Evolutionary conservation across 768 basidiomycete genomes (phyloP).

Genomic region (Boletus bicolor): DNA sequence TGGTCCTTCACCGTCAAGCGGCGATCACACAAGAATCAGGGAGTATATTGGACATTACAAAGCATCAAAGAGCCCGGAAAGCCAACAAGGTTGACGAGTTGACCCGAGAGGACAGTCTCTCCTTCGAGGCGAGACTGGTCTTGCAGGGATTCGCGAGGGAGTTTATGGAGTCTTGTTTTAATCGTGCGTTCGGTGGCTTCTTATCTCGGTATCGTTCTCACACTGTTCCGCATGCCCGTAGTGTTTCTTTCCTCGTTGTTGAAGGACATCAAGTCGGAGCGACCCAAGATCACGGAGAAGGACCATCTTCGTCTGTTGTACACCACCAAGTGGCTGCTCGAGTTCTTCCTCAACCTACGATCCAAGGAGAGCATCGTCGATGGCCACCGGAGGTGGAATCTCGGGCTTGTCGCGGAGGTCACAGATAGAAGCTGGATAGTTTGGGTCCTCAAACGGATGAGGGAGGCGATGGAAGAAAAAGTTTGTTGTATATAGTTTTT

Average conservation of each 20-base stretch:
- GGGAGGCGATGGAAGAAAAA: slow-evolving; percentile 87
- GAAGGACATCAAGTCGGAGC: slow-evolving; percentile 91
- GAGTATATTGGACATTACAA: slow-evolving; percentile 66
- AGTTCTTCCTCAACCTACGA: slow-evolving; percentile 71
- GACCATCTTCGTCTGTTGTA: slow-evolving; percentile 88
- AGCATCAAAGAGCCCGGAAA: slow-evolving; percentile 59
- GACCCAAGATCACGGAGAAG: slow-evolving; percentile 90
- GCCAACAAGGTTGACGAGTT: slow-evolving; percentile 64
- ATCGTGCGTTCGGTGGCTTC: slow-evolving; percentile 54
- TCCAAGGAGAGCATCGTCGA: slow-evolving; percentile 34
- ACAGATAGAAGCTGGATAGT: slow-evolving; percentile 84
- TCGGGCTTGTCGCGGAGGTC: slow-evolving; percentile 79
- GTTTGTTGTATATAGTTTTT: slow-evolving; percentile 39
- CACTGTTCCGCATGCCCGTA: slow-evolving; percentile 31
- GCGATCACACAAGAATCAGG: slow-evolving; percentile 70
- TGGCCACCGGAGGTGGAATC: slow-evolving; percentile 47
- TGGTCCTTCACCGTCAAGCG: slow-evolving; percentile 83
- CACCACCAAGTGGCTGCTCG: slow-evolving; percentile 87
- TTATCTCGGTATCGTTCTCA: slow-evolving; percentile 17
- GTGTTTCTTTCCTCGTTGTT: slow-evolving; percentile 84
- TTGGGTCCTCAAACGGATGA: slow-evolving; percentile 90
- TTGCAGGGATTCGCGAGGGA: slow-evolving; percentile 68
- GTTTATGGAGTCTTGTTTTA: slow-evolving; percentile 84
- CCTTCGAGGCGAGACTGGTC: slow-evolving; percentile 56
- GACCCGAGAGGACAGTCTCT: slow-evolving; percentile 62